Base-by-base conservation (phyloP, 345 rosid species). In the Acer yangbiense region DNA sequence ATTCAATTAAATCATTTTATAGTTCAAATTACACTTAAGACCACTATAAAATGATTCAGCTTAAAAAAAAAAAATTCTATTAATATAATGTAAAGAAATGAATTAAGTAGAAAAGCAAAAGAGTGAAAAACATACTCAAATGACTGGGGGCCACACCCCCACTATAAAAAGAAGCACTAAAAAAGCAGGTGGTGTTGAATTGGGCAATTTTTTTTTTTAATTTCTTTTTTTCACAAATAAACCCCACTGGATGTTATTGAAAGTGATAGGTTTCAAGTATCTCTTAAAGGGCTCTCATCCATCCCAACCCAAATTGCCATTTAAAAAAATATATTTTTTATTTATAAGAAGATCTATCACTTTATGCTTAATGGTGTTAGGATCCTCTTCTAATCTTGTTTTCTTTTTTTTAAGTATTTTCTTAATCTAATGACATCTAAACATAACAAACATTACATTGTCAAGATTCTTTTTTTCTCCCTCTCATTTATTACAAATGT, bases 91-190 rank as follows among this genome's bases (percentile, higher is more conserved):
- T 35, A 35, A 35, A 4, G 39, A 35, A 35, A 35, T 35, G 5
- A 35, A 35, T 35, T 2, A 17, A 65, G 55, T 50, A 0, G 18
- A 50, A 50, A 50, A 50, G 55, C 55, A 50, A 50, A 50, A 2
- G 58, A n/a, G 54, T 72, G 52, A 39, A 60, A 72, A 72, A 72
- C 66, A 3, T 57, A 60, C 69, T 69, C 32, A 1, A 21, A 21
- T 23, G 41, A 29, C 4, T 70, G 74, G 74, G 63, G 74, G 63
- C 63, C 44, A 44, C n/a, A 52, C 54, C 63, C 61, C 63, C 74
- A 17, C 27, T 16, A 70, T 16, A 3, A 52, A 14, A 32, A 43
- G 9, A 20, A n/a, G 69, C 69, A 0, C 8, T 18, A 7, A 17
- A 14, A 9, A 14, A 4, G 25, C 7, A 58, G 54, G 20, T 27